Conservation (phyloP, 2,329 filamentous ascomycete species). For the Bertia moriformis region DNA sequence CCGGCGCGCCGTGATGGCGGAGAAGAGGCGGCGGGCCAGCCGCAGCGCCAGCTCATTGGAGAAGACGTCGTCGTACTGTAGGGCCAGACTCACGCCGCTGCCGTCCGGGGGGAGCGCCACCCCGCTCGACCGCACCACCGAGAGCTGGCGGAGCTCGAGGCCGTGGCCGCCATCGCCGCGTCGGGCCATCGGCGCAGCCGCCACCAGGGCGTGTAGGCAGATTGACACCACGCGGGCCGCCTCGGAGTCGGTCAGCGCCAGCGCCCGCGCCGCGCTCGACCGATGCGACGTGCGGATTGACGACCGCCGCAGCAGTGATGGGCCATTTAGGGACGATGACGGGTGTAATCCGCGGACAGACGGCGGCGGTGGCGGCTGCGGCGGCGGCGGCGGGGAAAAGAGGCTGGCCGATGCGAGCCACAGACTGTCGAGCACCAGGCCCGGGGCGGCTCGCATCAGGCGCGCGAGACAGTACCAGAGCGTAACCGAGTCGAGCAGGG, state of each 20-base stretch:
- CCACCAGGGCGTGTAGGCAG: conserved; percentile 47
- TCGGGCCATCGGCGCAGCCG: conserved; percentile 33
- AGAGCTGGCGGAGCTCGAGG: neutral
- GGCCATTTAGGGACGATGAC: no score
- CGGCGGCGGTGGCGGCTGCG: conserved; percentile 44
- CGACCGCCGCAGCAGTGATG: no score
- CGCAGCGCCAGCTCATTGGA: conserved; percentile 44
- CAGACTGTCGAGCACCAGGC: no score
- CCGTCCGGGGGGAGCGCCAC: conserved; percentile 26
- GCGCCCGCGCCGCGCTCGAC: no score
- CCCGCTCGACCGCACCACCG: conserved; percentile 28
- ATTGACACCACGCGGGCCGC: conserved; percentile 40
- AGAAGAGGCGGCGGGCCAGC: conserved; percentile 40
- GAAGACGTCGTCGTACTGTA: conserved; percentile 49
- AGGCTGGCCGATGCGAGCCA: no score
- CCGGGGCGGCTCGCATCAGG: conserved; percentile 38
- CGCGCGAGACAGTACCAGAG: conserved; percentile 50
- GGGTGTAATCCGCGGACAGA: no score
- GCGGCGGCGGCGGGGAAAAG: no score
- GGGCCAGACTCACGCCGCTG: conserved; percentile 33
- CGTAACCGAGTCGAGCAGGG: conserved; percentile 42
- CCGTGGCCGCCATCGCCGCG: conserved; percentile 12
- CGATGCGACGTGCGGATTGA: no score
- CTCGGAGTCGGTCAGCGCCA: conserved; percentile 39
- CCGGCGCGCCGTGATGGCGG: conserved; percentile 37